A percentile compares a stretch with the other conserved stretches of the same genome.
Conservation (phyloP, 805 yeast genomes). For the Saturnispora galanensis region DNA sequence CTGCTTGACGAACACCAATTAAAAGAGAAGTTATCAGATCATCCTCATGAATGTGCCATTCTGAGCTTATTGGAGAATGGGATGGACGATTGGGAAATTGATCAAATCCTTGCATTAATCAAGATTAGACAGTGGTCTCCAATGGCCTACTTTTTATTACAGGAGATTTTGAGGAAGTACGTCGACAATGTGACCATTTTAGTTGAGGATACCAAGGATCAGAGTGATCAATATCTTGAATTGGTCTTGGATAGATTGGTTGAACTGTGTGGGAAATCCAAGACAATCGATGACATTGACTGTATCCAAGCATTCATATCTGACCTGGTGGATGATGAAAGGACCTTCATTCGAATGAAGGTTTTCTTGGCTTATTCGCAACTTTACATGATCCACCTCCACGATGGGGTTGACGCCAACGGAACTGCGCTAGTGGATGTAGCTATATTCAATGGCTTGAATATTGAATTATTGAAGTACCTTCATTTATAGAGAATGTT, state of each 20-base stretch:
- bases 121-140: not conserved
- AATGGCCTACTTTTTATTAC: constrained; percentile 3
- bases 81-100: not conserved
- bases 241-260: constrained; percentile 6
- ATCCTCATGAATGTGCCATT: not conserved
- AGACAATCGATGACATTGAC: too few species aligned
- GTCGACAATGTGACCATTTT: not conserved
- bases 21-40: not conserved
- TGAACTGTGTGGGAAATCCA: not conserved
- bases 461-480: not conserved
- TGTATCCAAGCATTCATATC: not conserved
- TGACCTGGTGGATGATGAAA: constrained; percentile 2
- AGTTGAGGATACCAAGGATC: not conserved
- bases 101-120: not conserved
- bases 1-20: not conserved
- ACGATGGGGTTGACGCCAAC: constrained; percentile 1
- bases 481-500: too few species aligned
- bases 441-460: constrained; percentile 6
- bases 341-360: constrained; percentile 9
- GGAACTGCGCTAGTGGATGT: constrained; percentile 12
- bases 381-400: constrained; percentile 4
- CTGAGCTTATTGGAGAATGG: not conserved
- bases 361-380: constrained; percentile 7
- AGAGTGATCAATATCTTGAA: constrained; percentile 4
- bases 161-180: constrained; percentile 3